A percentile compares a stretch with the other conserved stretches of the same genome.
Conservation (phyloP, 805 yeast genomes). For the Candida dajiaensis region DNA sequence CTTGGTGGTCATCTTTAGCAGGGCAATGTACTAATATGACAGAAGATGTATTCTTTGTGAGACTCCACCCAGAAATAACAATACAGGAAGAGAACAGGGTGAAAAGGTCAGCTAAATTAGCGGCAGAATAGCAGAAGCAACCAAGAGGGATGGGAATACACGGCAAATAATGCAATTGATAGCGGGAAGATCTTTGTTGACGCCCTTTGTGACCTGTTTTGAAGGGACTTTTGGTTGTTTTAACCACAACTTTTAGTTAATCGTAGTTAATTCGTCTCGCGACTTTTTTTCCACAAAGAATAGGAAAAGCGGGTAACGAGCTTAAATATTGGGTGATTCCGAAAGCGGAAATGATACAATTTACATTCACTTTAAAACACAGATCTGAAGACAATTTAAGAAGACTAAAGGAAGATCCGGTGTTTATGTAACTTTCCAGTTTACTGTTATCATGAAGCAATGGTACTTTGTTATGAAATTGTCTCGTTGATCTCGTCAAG, state of each 20-base stretch:
- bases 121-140: not conserved
- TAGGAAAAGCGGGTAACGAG: not conserved
- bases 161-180: not conserved
- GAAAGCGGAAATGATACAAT: not conserved
- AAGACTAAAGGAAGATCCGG: too few relatives aligned
- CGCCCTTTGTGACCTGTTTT: not conserved
- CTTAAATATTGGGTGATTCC: not conserved
- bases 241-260: too few relatives aligned
- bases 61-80: not conserved
- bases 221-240: too few relatives aligned
- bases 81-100: not conserved
- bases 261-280: not conserved
- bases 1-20: constrained; percentile 4
- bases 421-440: too few relatives aligned
- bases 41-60: not conserved
- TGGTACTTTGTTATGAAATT: too few relatives aligned
- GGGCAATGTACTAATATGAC: not conserved
- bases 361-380: too few relatives aligned
- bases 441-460: too few relatives aligned
- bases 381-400: too few relatives aligned
- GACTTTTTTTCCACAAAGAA: not conserved
- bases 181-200: not conserved
- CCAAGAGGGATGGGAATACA: not conserved
- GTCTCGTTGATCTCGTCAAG: not conserved
- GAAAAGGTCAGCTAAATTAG: not conserved